Evolutionary conservation across 2,329 filamentous ascomycete genomes (phyloP).

Genomic region (Talaromyces sp.): DNA sequence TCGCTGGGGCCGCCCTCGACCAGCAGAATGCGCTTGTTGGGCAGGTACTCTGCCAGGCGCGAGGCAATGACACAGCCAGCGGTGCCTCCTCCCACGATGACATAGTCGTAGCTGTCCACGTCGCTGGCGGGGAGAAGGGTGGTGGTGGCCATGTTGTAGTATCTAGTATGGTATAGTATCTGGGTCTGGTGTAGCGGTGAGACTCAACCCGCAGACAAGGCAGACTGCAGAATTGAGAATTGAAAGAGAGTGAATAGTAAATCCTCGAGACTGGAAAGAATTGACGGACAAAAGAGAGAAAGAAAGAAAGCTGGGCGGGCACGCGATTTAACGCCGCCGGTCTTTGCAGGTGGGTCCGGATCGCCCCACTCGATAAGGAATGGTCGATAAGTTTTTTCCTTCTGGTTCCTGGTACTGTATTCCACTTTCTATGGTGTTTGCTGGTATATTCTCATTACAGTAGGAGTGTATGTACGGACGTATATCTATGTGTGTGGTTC

Average conservation of each 20-base stretch:
- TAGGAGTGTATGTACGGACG: too few relatives aligned
- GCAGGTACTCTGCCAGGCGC: slow-evolving; percentile 75
- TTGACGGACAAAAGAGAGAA: not conserved
- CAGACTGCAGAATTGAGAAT: not conserved
- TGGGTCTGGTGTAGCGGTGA: not conserved
- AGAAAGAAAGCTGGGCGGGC: not conserved
- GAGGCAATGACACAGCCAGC: slow-evolving; percentile 81
- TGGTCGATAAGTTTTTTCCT: not conserved
- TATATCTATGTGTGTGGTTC: not conserved
- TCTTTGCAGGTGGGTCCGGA: not conserved
- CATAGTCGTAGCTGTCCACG: slow-evolving; percentile 70
- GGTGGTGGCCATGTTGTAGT: slow-evolving; percentile 48
- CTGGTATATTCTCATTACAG: too few relatives aligned
- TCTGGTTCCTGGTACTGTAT: too few relatives aligned
- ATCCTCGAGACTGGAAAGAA: not conserved
- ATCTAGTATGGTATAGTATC: too few relatives aligned
- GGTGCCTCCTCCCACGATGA: slow-evolving; percentile 80
- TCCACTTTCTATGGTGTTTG: too few relatives aligned
- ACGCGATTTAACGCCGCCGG: not conserved
- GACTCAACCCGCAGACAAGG: not conserved
- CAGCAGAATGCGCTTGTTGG: slow-evolving; percentile 72
- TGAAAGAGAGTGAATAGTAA: not conserved
- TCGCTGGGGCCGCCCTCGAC: slow-evolving; percentile 89
- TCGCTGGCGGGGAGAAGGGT: slow-evolving; percentile 60
- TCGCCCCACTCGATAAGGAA: not conserved